phyloP scores from a whole-genome alignment of 805 yeast species.

The Ogataea kodamae region DNA sequence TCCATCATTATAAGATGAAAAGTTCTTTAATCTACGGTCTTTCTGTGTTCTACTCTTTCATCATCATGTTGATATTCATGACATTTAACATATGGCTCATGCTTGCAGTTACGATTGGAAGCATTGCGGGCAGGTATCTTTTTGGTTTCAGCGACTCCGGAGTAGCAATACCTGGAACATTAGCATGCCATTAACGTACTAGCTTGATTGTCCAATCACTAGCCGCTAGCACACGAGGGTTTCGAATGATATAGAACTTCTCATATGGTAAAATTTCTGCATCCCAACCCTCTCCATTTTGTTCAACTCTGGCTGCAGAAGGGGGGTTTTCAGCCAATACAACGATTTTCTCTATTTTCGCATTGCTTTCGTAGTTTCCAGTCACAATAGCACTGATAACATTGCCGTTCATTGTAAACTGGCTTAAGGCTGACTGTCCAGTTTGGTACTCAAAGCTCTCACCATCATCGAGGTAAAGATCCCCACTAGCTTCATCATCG shows the following conservation, averaged over 20 bases:
- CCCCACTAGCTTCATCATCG: conserved; percentile 44
- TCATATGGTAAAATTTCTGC: conserved; percentile 28
- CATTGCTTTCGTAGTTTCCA: conserved; percentile 29
- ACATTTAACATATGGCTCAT: conserved; percentile 46
- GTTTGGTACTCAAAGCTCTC: conserved; percentile 56
- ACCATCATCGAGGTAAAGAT: conserved; percentile 81
- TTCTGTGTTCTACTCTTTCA: conserved; percentile 41
- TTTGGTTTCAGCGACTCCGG: conserved; percentile 20
- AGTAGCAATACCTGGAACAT: conserved; percentile 10
- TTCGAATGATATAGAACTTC: conserved; percentile 36
- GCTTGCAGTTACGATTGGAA: conserved; percentile 41
- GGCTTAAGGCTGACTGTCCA: conserved; percentile 47
- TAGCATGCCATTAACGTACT: conserved; percentile 31
- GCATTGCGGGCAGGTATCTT: conserved; percentile 37
- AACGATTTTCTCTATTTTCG: conserved; percentile 53
- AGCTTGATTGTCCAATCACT: conserved; percentile 41
- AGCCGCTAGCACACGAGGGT: conserved; percentile 48
- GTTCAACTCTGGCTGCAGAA: conserved; percentile 32
- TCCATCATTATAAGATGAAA: conserved; percentile 24
- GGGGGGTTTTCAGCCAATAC: conserved; percentile 37
- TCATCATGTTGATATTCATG: conserved; percentile 48
- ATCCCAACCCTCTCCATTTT: conserved; percentile 37
- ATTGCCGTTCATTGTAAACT: conserved; percentile 39
- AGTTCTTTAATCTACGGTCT: conserved; percentile 37
- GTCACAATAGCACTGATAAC: conserved; percentile 28